Base-by-base conservation (phyloP, 345 rosid species). In the Gossypium raimondii region DNA sequence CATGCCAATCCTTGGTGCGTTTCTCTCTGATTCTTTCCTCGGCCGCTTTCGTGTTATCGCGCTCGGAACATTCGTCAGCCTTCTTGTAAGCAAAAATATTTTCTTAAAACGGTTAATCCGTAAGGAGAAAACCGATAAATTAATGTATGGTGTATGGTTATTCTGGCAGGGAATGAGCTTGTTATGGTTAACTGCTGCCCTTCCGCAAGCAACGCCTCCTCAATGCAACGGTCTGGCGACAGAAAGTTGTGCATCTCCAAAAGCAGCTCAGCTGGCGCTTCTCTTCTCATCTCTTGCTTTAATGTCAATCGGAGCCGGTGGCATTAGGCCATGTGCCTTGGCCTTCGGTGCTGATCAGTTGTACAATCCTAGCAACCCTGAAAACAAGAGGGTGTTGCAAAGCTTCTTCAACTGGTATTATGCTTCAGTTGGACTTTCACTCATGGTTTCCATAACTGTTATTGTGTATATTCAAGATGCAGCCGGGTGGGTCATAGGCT, bases 271-370 rank as follows among this genome's bases (percentile, higher is more conserved):
- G 61, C 76, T 82, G 22, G 2, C 67, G 45, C 81, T 85, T 48
- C 85, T 86, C 7, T 79, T 78, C 59, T 74, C 76, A 20, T 73
- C 87, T 10, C 76, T 88, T 18, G 81, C 48, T 47, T 38, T 67
- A 6, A 73, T 73, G 88, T 75, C 92, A 3, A 59, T 83, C 0
- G 92, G 87, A 13, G 86, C 86, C 0, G 92, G 92, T 4, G 86
- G 87, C 22, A 63, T 88, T 12, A 73, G 92, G 60, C 75, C 92
- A 2, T 83, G 89, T 55, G 85, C 89, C 45, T 71, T 85, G 27
- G 87, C 89, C 48, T 88, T 88, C n/a, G 87, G 87, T 4, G 92
- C 92, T 0, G 89, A 88, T 74, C 92, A 88, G 65, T 73, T 88
- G n/a, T 50, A 85, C 66, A 73, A 83, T 11, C 88, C 87, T 8